A percentile compares a stretch with the other conserved stretches of the same genome.
phyloP scores from a whole-genome alignment of 164 flowering plant genomes.

The Umbilicus rupestris region DNA sequence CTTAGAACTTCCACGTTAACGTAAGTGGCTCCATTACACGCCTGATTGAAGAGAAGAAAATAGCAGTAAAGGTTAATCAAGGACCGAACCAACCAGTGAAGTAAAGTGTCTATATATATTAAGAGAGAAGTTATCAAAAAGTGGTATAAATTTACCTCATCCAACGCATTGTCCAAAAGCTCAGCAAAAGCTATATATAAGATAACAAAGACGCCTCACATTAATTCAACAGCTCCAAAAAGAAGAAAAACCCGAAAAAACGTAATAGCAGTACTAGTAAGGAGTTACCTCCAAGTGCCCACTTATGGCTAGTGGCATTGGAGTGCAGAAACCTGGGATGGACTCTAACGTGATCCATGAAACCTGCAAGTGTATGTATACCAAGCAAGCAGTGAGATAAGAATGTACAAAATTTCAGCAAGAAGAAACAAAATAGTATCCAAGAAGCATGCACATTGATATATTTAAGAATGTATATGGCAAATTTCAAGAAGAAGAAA shows the following conservation, averaged over 20 bases:
- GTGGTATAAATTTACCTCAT: conserved; percentile 47
- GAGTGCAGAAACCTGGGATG: conserved; percentile 96
- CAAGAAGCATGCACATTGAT: no score
- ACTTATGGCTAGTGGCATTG: conserved; percentile 98
- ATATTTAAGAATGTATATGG: no score
- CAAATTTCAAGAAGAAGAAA: not conserved
- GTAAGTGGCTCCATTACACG: conserved; percentile 70
- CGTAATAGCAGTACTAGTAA: not conserved
- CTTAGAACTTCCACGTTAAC: conserved; percentile 59
- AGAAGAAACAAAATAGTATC: no score
- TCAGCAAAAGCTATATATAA: conserved; percentile 76
- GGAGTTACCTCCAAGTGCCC: conserved; percentile 93
- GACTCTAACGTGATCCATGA: conserved; percentile 89
- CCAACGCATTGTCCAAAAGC: conserved; percentile 88
- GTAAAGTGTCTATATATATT: no score
- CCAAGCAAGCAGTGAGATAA: no score
- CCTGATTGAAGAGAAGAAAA: conserved; percentile 23
- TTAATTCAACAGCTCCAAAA: not conserved
- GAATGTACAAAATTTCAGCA: not conserved
- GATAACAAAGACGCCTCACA: not conserved
- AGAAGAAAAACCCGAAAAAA: not conserved
- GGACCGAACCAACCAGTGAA: no score
- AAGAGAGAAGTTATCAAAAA: no score
- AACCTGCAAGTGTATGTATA: no score
- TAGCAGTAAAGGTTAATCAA: no score